A percentile compares a stretch with the other conserved stretches of the same genome.
phyloP scores from a whole-genome alignment of 2,329 filamentous ascomycete genomes.

The Beauveria caledonica region DNA sequence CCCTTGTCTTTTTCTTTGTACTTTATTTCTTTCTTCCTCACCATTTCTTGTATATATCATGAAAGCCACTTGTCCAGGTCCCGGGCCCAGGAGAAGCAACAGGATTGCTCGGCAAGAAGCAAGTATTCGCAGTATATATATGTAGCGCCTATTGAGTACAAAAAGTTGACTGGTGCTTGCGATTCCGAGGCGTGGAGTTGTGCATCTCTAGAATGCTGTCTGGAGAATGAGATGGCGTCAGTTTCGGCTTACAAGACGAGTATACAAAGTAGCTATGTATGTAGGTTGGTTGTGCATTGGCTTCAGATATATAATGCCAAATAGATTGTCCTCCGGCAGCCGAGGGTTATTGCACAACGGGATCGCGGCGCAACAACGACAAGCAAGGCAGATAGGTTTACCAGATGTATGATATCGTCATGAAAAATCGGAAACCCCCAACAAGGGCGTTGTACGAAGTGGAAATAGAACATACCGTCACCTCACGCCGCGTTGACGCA shows the following conservation, averaged over 20 bases:
- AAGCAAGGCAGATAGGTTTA: constrained; percentile 30
- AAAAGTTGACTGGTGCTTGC: neutral
- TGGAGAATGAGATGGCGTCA: neutral
- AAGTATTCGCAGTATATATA: constrained; percentile 5
- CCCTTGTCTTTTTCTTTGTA: constrained; percentile 1
- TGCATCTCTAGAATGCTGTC: neutral
- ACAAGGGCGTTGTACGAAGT: neutral
- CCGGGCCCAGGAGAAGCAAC: constrained; percentile 7
- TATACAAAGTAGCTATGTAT: neutral
- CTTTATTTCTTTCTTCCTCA: neutral
- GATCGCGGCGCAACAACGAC: constrained; percentile 18
- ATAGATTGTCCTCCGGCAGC: constrained; percentile 20
- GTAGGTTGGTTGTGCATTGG: neutral
- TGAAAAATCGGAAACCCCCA: neutral
- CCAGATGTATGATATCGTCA: constrained; percentile 35
- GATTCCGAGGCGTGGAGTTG: neutral
- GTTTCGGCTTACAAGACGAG: neutral
- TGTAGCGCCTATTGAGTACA: neutral
- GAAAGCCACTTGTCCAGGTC: neutral
- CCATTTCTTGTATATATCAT: constrained; percentile 8
- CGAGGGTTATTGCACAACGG: constrained; percentile 19
- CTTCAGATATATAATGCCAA: constrained; percentile 6
- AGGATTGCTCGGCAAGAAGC: constrained; percentile 9
- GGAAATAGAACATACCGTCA: constrained; percentile 8
- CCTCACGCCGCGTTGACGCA: neutral